Evolutionary conservation across 1,284 basidiomycete genomes (phyloP).

Genomic region (Ceraceosorus guamensis): DNA sequence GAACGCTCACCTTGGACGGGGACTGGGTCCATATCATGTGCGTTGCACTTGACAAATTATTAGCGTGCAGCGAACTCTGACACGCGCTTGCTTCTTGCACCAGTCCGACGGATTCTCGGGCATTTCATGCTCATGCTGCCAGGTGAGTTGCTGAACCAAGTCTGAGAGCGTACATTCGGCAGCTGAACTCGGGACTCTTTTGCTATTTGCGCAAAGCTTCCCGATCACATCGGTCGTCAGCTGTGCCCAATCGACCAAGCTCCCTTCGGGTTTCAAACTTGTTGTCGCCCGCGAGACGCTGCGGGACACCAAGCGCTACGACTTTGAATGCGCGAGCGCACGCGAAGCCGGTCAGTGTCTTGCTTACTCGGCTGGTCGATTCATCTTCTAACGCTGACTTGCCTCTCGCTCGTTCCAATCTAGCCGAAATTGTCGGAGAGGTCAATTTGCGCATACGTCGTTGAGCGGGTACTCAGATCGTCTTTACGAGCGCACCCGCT

Average conservation of each 20-base stretch:
- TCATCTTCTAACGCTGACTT: neutral
- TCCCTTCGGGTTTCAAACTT: slow-evolving; percentile 75
- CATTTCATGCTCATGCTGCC: slow-evolving; percentile 20
- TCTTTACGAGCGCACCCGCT: too few relatives aligned
- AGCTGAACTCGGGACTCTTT: neutral
- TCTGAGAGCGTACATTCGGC: neutral
- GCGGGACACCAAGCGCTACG: slow-evolving; percentile 78
- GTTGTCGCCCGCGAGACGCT: slow-evolving; percentile 64
- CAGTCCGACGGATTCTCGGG: slow-evolving; percentile 26
- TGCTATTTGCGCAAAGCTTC: slow-evolving; percentile 67
- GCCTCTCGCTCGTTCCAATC: neutral
- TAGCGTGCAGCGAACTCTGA: neutral
- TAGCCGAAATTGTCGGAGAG: slow-evolving; percentile 5
- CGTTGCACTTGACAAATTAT: neutral
- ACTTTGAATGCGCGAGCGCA: slow-evolving; percentile 88
- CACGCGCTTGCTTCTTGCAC: slow-evolving; percentile 1
- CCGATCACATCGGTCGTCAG: slow-evolving; percentile 79
- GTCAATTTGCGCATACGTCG: slow-evolving; percentile 1
- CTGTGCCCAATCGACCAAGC: slow-evolving; percentile 75
- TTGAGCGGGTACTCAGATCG: too few relatives aligned
- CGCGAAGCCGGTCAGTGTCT: slow-evolving; percentile 64
- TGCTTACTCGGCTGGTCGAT: slow-evolving; percentile 17
- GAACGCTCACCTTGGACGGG: slow-evolving; percentile 86
- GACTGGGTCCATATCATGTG: slow-evolving; percentile 76
- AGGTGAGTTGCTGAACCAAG: neutral